Evolutionary conservation across 345 rosid species (phyloP), one percentile per base, ranked within the genome.

Genomic region (Draba incana): DNA sequence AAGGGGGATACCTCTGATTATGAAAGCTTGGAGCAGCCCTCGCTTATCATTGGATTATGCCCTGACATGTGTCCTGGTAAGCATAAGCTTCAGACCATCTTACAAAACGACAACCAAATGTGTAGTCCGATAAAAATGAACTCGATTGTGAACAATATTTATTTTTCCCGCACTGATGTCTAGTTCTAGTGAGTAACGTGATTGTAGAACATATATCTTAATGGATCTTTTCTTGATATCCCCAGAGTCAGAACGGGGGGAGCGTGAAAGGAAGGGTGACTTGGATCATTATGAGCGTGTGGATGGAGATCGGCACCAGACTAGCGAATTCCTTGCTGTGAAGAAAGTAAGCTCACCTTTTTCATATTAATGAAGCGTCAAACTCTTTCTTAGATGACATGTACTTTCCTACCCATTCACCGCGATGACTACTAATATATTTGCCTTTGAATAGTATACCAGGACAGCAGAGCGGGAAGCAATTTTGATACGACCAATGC

Each of bases 401-500:
- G 35, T 24, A 39, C 14, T 66, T 44, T 54, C 57, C 47, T 28
- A 46, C 15, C 30, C 47, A 57, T 48, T 44, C 46, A 63, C 38
- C 5, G 38, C 80, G 74, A 57, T 57, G 60, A 60, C 75, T 71
- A 27, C 82, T 37, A 71, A 62, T 46, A 33, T 63, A 56, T n/a
- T 39, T 47, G 31, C 69, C 44, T 51, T 67, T 50, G 28, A 45
- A 64, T 90, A 94, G 99, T 91, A 91, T 75, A 94, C 37, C 64
- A 87, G 99, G 79, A 91, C 96, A 28, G 96, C 97, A 8, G 98
- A 91, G 81, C 86, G 99, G 77, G 99, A 91, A 84, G 92, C 90
- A 66, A 70, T 58, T 53, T 84, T 91, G 82, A 94, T 94, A 68
- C 87, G 98, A 57, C 97, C 98, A 13, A 85, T 94, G 98, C 88